Base-by-base conservation (phyloP, 225 moss, liverwort and hornwort species). In the Neckera pumila region DNA sequence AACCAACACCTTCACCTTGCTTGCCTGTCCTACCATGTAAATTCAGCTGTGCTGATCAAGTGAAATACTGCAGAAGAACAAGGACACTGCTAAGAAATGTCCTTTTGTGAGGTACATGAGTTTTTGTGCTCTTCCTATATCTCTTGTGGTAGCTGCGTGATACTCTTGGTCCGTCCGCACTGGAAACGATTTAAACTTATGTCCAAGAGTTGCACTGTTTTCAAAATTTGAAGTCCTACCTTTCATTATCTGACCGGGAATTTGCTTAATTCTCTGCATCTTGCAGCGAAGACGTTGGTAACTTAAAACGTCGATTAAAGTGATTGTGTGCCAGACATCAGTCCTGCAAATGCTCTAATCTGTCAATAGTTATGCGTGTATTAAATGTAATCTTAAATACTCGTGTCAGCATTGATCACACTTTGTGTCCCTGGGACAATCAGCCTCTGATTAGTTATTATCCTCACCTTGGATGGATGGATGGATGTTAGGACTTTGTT, bases 21-120 rank as follows among this genome's bases (percentile, higher is more conserved):
- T 74, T 38, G 85, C 81, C 76, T 18, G 80, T 49, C 80, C 53
- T 62, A 74, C 70, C 81, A 64, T 92, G 92, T 92, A 92, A 86
- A 90, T 87, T 89, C 76, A 89, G 88, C 77, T 15, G 77, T 54
- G 66, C 57, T 88, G 86, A 80, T 87, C 67, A 27, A 59, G 82
- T 78, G 65, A 87, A 87, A 57, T 80, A 31, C 79, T 80, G 83
- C 72, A n/a, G 67, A 73, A 30, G n/a, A 72, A 60, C 42, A 65
- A 56, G 63, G 72, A 78, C 63, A 47, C 40, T 63, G 49, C 33
- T 30, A 38, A 83, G 40, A 45, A 62, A 45, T 79, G 60, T 62
- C 51, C 47, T 42, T 70, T 38, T 10, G 72, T 72, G 43, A 21
- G 62, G 28, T 10, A 9, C n/a, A 25, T 45, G n/a, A 11, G 42